Evolutionary conservation across 371 early-diverging fungal genomes (phyloP), one percentile per base, ranked within the genome.

Genomic region (Mortierella sp.): DNA sequence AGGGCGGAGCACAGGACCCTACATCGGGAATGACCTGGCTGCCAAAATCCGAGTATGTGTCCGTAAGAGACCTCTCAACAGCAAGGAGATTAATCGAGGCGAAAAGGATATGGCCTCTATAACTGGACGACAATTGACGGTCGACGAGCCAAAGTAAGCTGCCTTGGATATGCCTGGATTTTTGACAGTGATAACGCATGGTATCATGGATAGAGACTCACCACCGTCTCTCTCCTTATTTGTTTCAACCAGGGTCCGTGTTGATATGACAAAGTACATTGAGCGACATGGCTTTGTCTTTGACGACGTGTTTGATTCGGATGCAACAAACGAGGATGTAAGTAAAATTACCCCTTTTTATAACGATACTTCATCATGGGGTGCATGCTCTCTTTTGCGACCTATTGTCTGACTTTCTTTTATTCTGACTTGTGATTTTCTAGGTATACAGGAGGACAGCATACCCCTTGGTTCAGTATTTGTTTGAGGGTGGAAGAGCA

Each of bases 31-130:
- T 54, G 94, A 94, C 50, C 79, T 95, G 57, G 89, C 89, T 48
- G 96, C 96, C 65, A 91, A 95, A 73, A 99, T 99, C 81, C 95
- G 98, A 65, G 99, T 99, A 24, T 99, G 99, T 84, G 98, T 99
- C 38, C 93, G 99, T 73, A 99, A 99, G 89, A 91, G 99, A 54
- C 99, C 99, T 5, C 88, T 99, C 31, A 98, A 92, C 89, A 91
- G 90, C 80, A 96, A 95, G 80, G 99, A 99, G 86, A 54, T 91
- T 45, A 89, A 89, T 44, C 83, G 89, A 13, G 94, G 93, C 47
- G 97, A 98, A 72, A 89, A 84, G 34, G 99, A 99, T 81, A 96
- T 99, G 73, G 95, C 96, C 8, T 88, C 88, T 16, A 90, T 95
- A 2, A 78, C 87, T 10, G 94, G 96, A n/a, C 84, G 93, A 19